Evolutionary conservation across 768 basidiomycete species (phyloP), one percentile per base, ranked within the genome.

Genomic region (Pleurotus salmoneostramineus): DNA sequence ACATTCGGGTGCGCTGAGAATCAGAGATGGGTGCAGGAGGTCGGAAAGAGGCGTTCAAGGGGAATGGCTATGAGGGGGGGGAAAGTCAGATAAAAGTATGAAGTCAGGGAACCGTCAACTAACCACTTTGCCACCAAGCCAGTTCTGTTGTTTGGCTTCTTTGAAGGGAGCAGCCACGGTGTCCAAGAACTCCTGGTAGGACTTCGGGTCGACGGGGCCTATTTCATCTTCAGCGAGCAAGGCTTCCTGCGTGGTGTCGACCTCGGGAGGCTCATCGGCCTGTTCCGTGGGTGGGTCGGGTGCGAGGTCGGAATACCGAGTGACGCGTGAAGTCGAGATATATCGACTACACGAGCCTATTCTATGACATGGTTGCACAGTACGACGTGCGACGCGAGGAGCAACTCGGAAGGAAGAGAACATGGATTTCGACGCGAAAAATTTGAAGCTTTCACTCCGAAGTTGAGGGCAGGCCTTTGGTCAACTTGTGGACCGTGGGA

Each of bases 1-100:
- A 95, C 40, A 95, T 81, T 15, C 68, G 68, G 0, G 77, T 73
- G 44, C 85, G 80, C 42, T 82, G 68, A 5, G 63, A 66, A 62
- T 93, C 83, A 1, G 91, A 88, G 48, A 92, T 72, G 4, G 93
- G 93, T 5, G 83, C 70, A 8, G 89, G 89, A 4, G 94, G 93
- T 63, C 81, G 83, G 72, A 95, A 96, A 1, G 88, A 84, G 4
- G 84, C 84, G 66, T 96, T 95, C 71, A 91, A 75, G 10, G 91
- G 91, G 68, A 95, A 95, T 0, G 92, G 93, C 92, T 95, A 58
- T 14, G 56, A 35, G 17, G 21, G 50, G 60, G 33, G 62, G 58
- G 56, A 56, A 15, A 58, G 49, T 17, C 5, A 15, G 52, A n/a
- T 34, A 27, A 34, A 8, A 36, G 50, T 32, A 14, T n/a, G 33